phyloP scores from a whole-genome alignment of 441 rosid species.

The Arabidopsis hybrid region DNA sequence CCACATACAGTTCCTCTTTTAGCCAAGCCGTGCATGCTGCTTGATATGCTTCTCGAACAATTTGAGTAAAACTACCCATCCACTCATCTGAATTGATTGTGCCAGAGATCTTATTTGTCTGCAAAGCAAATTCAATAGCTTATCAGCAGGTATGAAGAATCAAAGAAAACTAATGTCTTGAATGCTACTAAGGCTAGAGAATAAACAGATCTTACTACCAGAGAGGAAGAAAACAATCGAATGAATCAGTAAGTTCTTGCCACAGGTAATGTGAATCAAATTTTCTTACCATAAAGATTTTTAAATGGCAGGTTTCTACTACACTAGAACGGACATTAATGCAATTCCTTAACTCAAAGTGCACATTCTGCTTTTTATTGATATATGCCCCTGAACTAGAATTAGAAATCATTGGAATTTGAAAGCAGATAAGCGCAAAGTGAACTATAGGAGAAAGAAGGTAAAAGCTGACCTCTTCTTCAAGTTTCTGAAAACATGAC shows the following conservation, averaged over 20 bases:
- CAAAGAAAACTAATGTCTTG: conserved; percentile 9
- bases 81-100: conserved; percentile 56
- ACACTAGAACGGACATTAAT: background rate
- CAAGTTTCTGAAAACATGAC: conserved; percentile 74
- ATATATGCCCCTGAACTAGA: background rate
- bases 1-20: conserved; percentile 58
- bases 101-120: conserved; percentile 61
- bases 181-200: background rate
- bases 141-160: conserved; percentile 30
- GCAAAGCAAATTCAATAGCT: conserved; percentile 41
- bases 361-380: background rate
- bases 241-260: background rate
- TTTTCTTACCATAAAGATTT: no score
- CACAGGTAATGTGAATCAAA: background rate
- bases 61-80: conserved; percentile 55
- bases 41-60: conserved; percentile 60
- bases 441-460: conserved; percentile 36
- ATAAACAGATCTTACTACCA: background rate
- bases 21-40: conserved; percentile 74
- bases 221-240: background rate
- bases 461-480: conserved; percentile 76
- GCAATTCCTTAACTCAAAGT: conserved; percentile 9
- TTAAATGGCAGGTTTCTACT: conserved; percentile 1
- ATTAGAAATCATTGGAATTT: no score
- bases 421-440: conserved; percentile 13